Percentiles rank a stretch among this genome's conserved stretches.
Evolutionary conservation across 495 filamentous ascomycete genomes (phyloP).

Genomic region (Podospora didyma): DNA sequence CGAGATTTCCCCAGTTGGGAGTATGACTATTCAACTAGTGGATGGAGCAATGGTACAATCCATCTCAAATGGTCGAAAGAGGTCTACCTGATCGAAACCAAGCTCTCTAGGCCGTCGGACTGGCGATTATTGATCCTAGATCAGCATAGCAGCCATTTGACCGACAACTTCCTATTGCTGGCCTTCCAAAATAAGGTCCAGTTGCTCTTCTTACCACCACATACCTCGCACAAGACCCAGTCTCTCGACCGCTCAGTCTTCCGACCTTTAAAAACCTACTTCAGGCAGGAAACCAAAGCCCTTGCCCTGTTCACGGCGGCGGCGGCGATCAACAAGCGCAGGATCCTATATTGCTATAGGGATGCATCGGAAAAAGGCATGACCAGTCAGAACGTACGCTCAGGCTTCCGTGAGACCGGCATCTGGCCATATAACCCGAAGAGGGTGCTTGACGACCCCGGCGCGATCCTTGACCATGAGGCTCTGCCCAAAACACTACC

Average conservation of each 20-base stretch:
- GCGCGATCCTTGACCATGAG: background rate
- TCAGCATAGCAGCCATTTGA: constrained; percentile 1
- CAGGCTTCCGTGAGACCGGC: constrained; percentile 5
- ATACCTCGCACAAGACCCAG: constrained; percentile 12
- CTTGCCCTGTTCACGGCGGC: background rate
- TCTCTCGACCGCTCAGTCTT: constrained; percentile 2
- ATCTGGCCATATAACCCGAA: constrained; percentile 3
- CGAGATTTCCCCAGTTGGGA: background rate
- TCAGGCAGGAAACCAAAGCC: background rate
- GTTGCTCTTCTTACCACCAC: constrained; percentile 3
- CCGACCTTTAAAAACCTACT: background rate
- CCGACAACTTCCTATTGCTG: background rate
- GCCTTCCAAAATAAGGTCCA: background rate
- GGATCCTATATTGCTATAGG: background rate
- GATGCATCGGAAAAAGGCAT: background rate
- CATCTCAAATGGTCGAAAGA: constrained; percentile 2
- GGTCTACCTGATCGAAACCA: constrained; percentile 7
- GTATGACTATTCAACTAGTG: background rate
- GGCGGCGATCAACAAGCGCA: constrained; percentile 3
- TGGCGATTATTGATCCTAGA: constrained; percentile 8
- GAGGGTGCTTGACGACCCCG: background rate
- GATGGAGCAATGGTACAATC: constrained; percentile 3
- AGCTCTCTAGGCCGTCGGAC: background rate
- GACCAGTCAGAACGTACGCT: background rate
- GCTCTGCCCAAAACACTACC: background rate